phyloP scores from a whole-genome alignment of 78 protist genomes.

The Planoprotostelium fungivorum region DNA sequence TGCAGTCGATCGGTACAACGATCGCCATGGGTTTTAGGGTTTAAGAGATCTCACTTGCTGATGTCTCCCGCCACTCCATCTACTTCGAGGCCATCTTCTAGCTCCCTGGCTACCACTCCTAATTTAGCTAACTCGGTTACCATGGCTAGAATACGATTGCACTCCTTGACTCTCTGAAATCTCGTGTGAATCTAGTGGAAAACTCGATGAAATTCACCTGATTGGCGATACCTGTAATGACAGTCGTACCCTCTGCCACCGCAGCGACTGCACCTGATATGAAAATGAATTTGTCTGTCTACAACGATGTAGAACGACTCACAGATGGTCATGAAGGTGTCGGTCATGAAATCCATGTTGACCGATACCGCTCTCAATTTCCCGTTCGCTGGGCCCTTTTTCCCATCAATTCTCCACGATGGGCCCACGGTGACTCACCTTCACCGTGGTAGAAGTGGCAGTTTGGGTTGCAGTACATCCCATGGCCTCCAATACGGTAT shows the following conservation, averaged over 20 bases:
- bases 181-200: conserved; percentile 14
- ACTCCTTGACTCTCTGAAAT: conserved; percentile 67
- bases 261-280: conserved; percentile 71
- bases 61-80: too few species aligned
- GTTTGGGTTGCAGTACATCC: conserved; percentile 72
- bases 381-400: conserved; percentile 1
- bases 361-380: conserved; percentile 28
- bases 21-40: too few species aligned
- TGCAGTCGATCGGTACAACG: too few species aligned
- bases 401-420: background rate
- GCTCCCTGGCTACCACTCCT: too few species aligned
- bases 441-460: conserved; percentile 17
- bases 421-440: background rate
- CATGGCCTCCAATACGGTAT: conserved; percentile 21
- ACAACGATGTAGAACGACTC: too few species aligned
- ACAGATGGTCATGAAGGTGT: conserved; percentile 81
- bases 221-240: conserved; percentile 75
- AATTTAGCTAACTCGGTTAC: conserved; percentile 20
- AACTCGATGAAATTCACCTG: too few species aligned
- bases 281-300: too few species aligned
- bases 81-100: too few species aligned
- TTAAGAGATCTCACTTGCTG: too few species aligned
- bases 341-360: conserved; percentile 67
- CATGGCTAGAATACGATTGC: conserved; percentile 72
- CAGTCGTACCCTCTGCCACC: conserved; percentile 47